Conservation (phyloP, 768 basidiomycete genomes). For the Lactifluus subvellereus region DNA sequence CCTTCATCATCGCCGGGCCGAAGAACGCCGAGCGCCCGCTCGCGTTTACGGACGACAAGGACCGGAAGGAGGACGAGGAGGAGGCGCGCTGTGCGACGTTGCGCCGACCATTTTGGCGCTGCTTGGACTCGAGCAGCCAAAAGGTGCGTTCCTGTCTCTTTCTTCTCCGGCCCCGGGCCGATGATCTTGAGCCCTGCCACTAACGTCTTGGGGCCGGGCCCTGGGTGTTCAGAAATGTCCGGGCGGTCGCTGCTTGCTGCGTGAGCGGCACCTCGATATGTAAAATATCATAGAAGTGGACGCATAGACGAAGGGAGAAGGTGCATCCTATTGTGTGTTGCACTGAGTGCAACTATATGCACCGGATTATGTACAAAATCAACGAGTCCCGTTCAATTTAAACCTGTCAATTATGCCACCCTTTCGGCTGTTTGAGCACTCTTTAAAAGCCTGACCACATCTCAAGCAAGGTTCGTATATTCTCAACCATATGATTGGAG, state of each 20-base stretch:
- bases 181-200: neutral
- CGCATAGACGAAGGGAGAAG: neutral
- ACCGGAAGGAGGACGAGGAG: conserved; percentile 50
- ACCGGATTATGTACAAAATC: neutral
- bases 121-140: conserved; percentile 64
- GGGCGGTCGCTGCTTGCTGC: conserved; percentile 47
- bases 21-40: conserved; percentile 45
- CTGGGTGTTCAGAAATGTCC: conserved; percentile 39
- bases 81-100: conserved; percentile 79
- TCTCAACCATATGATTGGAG: neutral
- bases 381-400: too few relatives aligned
- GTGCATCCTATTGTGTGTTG: neutral
- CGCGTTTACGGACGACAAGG: conserved; percentile 46
- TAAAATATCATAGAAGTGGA: neutral
- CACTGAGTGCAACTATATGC: neutral
- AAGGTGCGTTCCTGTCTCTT: conserved; percentile 41
- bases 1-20: conserved; percentile 73
- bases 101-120: conserved; percentile 84
- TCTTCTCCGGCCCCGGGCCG: neutral
- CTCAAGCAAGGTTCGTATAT: neutral
- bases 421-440: too few relatives aligned
- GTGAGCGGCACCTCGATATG: neutral
- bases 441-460: neutral
- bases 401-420: neutral
- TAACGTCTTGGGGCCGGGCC: too few relatives aligned